These are phyloP conservation scores for Luffa acutangula DNA, from an alignment of 306 rosid genomes.

Conservation along the genomic window DNA sequence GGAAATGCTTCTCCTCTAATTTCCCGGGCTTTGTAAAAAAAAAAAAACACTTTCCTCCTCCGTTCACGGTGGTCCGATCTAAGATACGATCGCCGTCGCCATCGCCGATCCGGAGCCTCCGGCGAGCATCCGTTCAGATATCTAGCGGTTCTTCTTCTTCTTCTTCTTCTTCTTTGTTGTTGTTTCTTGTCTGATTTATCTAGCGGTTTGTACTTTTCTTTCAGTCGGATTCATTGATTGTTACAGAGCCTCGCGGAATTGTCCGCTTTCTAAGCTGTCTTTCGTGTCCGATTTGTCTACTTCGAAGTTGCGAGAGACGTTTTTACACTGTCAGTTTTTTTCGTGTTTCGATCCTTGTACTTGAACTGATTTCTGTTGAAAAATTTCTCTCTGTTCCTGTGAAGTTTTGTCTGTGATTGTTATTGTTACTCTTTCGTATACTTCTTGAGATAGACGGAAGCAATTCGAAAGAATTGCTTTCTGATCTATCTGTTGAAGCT, in stretches of 20 bases:
- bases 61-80: neutral
- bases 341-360: neutral
- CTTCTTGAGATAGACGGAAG: neutral
- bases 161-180: neutral
- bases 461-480: constrained; percentile 3
- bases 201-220: neutral
- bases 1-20: neutral
- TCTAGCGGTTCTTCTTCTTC: neutral
- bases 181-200: neutral
- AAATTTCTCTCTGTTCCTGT: neutral
- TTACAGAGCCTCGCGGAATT: neutral
- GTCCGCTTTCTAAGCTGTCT: neutral
- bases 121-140: neutral
- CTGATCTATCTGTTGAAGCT: constrained; percentile 5
- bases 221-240: neutral
- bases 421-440: neutral
- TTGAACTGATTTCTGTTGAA: neutral
- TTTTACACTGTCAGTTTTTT: neutral
- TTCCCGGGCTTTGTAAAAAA: constrained; percentile 2
- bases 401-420: neutral
- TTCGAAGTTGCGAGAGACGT: neutral
- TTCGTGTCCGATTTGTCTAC: neutral
- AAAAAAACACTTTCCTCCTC: neutral
- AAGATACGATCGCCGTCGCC: constrained; percentile 24
- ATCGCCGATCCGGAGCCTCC: constrained; percentile 8